Base-by-base conservation (phyloP, 1,284 basidiomycete species). In the Cystobasidium sp. region DNA sequence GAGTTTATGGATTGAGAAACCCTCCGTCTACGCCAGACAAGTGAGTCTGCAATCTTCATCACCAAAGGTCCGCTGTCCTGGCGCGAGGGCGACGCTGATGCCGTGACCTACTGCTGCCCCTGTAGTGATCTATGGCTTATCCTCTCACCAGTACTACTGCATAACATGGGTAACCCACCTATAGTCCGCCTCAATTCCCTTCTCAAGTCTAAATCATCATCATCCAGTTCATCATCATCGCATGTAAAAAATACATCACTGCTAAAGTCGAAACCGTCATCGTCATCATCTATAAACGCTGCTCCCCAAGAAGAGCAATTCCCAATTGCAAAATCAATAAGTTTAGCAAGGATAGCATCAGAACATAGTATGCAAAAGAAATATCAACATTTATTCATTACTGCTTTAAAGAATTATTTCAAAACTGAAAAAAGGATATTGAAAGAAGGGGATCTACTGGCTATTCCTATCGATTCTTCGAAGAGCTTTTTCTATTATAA, bases 341-440 rank as follows among this genome's bases (percentile, higher is more conserved):
- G 91, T 0, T 84, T 99, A 47, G 90, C 94, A 1, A 88, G 94
- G 20, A 85, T 99, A 4, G 90, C 93, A 0, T 93, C 93, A 0
- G 89, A 93, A 0, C 83, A 90, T 75, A 89, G 91, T 0, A 88
- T 88, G 6, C 88, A 90, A 81, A 89, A 90, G 71, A 83, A 85
- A 44, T 92, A 92, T 79, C 91, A 97, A 79, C 81, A 85, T 0
- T 81, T 88, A 7, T 91, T 92, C 81, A 82, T 94, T 14, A 84
- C 85, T 14, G 88, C 89, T 5, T 83, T 98, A 75, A 90, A 88
- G 72, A 75, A 81, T 2, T 88, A 91, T 80, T 94, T 97, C 80
- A 84, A 86, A 49, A 80, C 81, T 0, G 82, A 83, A 0, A 87
- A 84, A 75, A 86, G 88, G 44, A 83, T 97, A 22, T 86, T 96